These are phyloP conservation scores for Lagenidium sp. DNA, from an alignment of 352 stramenopile genomes.

Conservation along the genomic window DNA sequence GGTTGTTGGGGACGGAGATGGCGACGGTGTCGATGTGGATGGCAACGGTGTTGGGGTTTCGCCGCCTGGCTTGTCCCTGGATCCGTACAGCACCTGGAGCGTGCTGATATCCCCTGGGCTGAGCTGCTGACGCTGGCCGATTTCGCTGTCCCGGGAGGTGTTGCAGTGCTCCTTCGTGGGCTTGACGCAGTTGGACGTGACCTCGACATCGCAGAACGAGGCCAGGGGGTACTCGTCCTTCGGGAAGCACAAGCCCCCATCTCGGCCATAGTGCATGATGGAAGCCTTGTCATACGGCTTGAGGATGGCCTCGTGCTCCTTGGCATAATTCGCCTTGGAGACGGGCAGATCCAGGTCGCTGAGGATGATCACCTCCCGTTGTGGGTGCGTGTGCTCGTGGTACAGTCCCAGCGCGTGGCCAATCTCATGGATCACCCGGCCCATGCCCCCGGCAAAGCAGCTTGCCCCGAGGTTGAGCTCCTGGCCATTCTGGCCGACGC, in stretches of 20 bases:
- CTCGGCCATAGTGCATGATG: conserved; percentile 75
- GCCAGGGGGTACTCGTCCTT: conserved; percentile 54
- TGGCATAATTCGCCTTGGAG: conserved; percentile 60
- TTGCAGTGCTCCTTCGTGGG: conserved; percentile 63
- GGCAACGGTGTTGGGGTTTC: neutral
- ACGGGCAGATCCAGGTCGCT: conserved; percentile 51
- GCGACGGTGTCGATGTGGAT: neutral
- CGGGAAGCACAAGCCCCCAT: conserved; percentile 54
- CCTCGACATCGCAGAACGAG: conserved; percentile 57
- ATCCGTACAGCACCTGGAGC: conserved; percentile 53
- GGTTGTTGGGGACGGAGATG: neutral
- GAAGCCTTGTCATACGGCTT: conserved; percentile 62
- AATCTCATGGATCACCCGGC: conserved; percentile 52
- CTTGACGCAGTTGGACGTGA: conserved; percentile 57
- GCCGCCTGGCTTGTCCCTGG: neutral
- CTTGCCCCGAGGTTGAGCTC: conserved; percentile 58
- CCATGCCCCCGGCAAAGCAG: conserved; percentile 49
- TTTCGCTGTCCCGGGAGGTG: conserved; percentile 43
- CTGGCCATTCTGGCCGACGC: conserved; percentile 53
- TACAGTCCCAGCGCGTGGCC: conserved; percentile 56
- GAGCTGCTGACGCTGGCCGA: conserved; percentile 41
- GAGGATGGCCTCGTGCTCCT: conserved; percentile 38
- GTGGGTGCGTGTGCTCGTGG: conserved; percentile 63
- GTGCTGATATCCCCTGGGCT: conserved; percentile 54
- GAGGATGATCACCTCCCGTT: conserved; percentile 60